Base-by-base conservation (phyloP, 2,329 filamentous ascomycete genomes). In the Bimuria novae-zelandiae region DNA sequence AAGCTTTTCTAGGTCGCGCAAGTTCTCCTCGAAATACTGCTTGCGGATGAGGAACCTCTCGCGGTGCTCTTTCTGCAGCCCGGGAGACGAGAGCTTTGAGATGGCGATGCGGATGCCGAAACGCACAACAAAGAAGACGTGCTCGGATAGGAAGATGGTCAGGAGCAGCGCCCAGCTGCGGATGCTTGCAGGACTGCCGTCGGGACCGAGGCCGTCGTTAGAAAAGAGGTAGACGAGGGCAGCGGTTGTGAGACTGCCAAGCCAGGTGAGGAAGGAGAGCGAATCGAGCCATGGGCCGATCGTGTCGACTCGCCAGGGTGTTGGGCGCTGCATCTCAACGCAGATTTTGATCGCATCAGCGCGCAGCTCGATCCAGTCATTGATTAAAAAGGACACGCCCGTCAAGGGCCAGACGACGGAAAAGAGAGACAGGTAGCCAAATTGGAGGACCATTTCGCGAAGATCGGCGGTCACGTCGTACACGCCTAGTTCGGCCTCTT, bases 351-450 rank as follows among this genome's bases (percentile, higher is more conserved):
- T 83, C 2, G 93, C 92, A 69, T 99, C 94, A 0, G 90, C 90
- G 36, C 94, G 89, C 33, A 97, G 83, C 71, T 97, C 94, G 52
- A 99, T 79, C 92, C 93, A 97, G 77, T 97, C 95, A 77, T 97
- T 97, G 74, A 94, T 79, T 11, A 97, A 78, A 77, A 97, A 97
- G 1, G 89, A 93, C 51, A 91, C 82, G 1, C 89, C 88, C 0
- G 93, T 92, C n/a, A 97, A 79, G 0, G 94, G 94, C 94, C 94
- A 99, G 49, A 96, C 86, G 2, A 94, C 89, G 0, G 90, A 94
- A 74, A 97, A 97, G 8, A 97, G 82, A 0, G 89, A 88, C 0
- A 99, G 81, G 71, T 97, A 97, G 25, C 92, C 91, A 79, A 83
- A 91, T 64, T 81, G 78, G 32, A 72, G 59, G 32, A 67, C 56